Evolutionary conservation across 805 yeast genomes (phyloP), one percentile per base, ranked within the genome.

Genomic region (Candida morakotiae): DNA sequence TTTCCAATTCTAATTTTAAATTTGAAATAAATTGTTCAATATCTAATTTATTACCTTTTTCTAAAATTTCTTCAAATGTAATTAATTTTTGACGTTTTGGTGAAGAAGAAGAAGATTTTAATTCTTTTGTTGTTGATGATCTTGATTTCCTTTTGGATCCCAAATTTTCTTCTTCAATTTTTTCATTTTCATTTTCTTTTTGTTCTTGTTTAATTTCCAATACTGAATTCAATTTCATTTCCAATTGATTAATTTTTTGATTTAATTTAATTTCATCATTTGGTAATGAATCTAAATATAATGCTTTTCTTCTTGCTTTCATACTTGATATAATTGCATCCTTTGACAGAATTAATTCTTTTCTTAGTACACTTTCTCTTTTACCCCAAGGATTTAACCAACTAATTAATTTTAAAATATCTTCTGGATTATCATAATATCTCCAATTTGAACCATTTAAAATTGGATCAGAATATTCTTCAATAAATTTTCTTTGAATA

Each of bases 301-400:
- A 55, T 2, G 82, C 77, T 40, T 71, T 71, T 19, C 74, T 64
- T 41, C 95, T 70, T 1, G 86, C 73, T 9, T 56, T 64, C 46
- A 85, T 75, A 47, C 87, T 75, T 9, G 68, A 58, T 23, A 55
- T 53, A 17, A 84, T 68, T 13, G 73, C 70, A 9, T 75, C 82
- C 44, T 74, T 71, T 17, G 79, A 68, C 3, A 61, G 57, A 6
- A 60, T 53, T 29, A 86, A 54, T 48, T 84, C 94, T 47, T 81
- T 82, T 27, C 76, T 62, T 32, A 89, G 67, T 25, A 63, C 68
- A 13, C 78, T 69, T 52, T 88, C 97, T 31, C 95, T 64, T 35
- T 63, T 66, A 2, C 96, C 96, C 73, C 81, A 77, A 3, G 76
- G 79, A 47, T 83, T 80, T 34, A 88, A 63, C 87, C 91, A 83